Evolutionary conservation across 306 rosid species (phyloP).

Genomic region (Vicia sativa): DNA sequence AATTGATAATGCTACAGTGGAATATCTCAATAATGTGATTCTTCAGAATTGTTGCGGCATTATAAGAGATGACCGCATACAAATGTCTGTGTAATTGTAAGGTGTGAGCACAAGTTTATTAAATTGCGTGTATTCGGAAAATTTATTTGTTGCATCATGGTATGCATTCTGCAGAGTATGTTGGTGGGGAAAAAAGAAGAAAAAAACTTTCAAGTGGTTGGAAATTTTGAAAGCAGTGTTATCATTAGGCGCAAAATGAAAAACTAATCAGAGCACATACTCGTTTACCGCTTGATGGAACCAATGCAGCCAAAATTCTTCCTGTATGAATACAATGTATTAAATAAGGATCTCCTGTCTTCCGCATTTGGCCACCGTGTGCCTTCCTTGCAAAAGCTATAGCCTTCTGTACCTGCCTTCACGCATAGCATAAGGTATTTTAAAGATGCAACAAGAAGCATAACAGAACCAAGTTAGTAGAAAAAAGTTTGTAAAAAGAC

Average conservation of each 20-base stretch:
- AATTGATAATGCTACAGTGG: no score
- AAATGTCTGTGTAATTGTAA: conserved; percentile 3
- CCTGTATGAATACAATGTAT: conserved; percentile 93
- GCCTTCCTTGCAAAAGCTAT: conserved; percentile 89
- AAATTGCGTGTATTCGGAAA: background rate
- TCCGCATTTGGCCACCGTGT: conserved; percentile 83
- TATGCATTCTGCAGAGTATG: background rate
- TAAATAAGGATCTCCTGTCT: conserved; percentile 92
- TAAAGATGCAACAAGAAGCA: conserved; percentile 42
- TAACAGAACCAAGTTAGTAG: conserved; percentile 70
- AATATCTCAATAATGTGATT: no score
- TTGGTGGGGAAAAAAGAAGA: background rate
- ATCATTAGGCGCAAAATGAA: background rate
- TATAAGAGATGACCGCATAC: no score
- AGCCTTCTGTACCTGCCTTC: conserved; percentile 99
- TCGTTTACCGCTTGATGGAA: conserved; percentile 83
- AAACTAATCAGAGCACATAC: conserved; percentile 51
- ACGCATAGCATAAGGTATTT: conserved; percentile 56
- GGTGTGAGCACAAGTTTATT: conserved; percentile 19
- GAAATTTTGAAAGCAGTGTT: background rate
- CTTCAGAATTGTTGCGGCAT: no score
- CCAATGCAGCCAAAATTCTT: conserved; percentile 85
- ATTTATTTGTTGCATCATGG: background rate
- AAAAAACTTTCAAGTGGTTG: background rate
- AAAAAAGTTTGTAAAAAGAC: no score